Conservation (phyloP, 345 rosid species). For the Eucalyptus virginea region DNA sequence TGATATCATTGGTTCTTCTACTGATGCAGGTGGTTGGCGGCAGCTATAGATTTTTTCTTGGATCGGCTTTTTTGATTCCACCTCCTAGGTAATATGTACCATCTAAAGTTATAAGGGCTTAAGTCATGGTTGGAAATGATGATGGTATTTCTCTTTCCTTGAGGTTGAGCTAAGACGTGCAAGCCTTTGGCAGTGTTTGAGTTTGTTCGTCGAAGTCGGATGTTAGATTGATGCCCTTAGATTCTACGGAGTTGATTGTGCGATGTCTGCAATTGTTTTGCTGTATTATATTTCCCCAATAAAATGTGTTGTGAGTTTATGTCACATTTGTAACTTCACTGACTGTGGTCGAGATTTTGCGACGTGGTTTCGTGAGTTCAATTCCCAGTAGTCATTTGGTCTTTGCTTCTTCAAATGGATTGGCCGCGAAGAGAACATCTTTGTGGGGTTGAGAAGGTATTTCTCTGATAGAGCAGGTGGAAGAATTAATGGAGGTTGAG, state of each 20-base stretch:
- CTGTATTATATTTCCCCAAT: no score
- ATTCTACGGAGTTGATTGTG: no score
- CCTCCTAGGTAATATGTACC: neutral
- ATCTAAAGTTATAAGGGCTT: neutral
- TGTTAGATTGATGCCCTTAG: neutral
- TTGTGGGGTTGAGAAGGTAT: no score
- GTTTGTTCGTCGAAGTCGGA: no score
- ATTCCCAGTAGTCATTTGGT: neutral
- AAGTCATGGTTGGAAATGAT: no score
- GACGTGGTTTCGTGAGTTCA: neutral
- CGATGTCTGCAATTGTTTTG: no score
- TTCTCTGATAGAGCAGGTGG: no score
- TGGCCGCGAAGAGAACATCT: no score
- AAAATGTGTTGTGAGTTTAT: neutral
- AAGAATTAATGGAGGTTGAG: no score
- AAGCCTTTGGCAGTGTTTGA: no score
- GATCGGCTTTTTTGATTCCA: neutral
- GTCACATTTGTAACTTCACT: neutral
- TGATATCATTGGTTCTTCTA: neutral
- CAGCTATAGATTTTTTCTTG: neutral
- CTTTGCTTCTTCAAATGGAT: neutral
- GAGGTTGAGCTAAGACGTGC: no score
- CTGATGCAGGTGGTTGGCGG: neutral
- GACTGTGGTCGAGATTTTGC: neutral
- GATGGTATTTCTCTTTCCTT: no score